These are phyloP conservation scores for Knoxdaviesia capensis DNA, from an alignment of 2,329 filamentous ascomycete species.

Conservation along the genomic window DNA sequence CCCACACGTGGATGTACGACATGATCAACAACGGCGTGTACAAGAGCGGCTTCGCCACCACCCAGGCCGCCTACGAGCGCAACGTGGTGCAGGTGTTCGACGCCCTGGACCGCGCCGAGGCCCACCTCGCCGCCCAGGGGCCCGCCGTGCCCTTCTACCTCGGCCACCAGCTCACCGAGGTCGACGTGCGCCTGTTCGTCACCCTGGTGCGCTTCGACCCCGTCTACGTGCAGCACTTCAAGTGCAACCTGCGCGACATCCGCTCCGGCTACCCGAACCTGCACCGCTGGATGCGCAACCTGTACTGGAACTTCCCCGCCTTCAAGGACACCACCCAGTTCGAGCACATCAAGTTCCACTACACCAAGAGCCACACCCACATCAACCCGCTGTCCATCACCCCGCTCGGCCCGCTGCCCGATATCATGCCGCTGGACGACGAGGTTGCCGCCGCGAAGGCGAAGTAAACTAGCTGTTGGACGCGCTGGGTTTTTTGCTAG, in stretches of 20 bases:
- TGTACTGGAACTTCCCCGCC: constrained; percentile 69
- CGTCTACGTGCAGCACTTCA: constrained; percentile 77
- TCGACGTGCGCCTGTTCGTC: constrained; percentile 56
- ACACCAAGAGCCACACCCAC: constrained; percentile 39
- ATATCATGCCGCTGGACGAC: constrained; percentile 58
- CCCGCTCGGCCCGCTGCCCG: constrained; percentile 64
- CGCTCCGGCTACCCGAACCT: constrained; percentile 63
- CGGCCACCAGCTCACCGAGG: constrained; percentile 58
- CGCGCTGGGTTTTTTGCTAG: not conserved
- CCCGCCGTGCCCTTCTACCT: constrained; percentile 49
- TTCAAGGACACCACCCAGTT: constrained; percentile 77
- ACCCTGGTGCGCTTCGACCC: constrained; percentile 57
- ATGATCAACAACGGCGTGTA: constrained; percentile 53
- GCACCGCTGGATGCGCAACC: constrained; percentile 60
- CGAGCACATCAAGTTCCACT: constrained; percentile 79
- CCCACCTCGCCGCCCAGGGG: constrained; percentile 32
- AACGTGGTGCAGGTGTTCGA: constrained; percentile 53
- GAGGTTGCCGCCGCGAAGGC: constrained; percentile 44
- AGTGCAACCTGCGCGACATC: constrained; percentile 73
- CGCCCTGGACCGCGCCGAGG: constrained; percentile 57
- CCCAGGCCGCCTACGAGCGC: constrained; percentile 62
- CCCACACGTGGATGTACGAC: constrained; percentile 66
- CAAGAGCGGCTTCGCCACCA: constrained; percentile 67
- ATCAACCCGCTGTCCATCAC: constrained; percentile 58
- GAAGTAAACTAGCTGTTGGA: not conserved